Conservation (phyloP, 1,139 yeast species). For the Lodderomyces jiufengensis region DNA sequence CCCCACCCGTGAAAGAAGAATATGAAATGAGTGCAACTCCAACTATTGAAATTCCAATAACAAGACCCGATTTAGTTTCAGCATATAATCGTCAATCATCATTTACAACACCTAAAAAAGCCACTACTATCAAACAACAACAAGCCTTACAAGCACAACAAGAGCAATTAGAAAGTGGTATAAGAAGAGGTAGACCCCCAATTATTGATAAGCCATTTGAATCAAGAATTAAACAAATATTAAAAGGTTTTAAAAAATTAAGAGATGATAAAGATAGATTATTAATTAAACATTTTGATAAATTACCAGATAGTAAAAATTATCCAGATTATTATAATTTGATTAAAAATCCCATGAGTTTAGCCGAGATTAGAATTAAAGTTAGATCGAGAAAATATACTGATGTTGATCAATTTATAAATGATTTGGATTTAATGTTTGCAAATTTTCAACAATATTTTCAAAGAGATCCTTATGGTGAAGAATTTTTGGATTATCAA, state of each 20-base stretch:
- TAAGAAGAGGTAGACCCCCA: slow-evolving; percentile 91
- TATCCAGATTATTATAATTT: slow-evolving; percentile 66
- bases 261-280: slow-evolving; percentile 49
- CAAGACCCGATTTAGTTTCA: slow-evolving; percentile 5
- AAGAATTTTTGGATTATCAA: slow-evolving; percentile 46
- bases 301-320: slow-evolving; percentile 68
- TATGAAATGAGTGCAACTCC: slow-evolving; percentile 15
- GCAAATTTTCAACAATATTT: slow-evolving; percentile 67
- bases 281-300: slow-evolving; percentile 66
- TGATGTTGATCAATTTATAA: slow-evolving; percentile 69
- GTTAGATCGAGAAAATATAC: slow-evolving; percentile 83
- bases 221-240: slow-evolving; percentile 80
- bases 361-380: slow-evolving; percentile 77
- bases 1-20: slow-evolving; percentile 8
- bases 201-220: slow-evolving; percentile 93
- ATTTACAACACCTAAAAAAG: slow-evolving; percentile 1
- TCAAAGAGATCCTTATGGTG: slow-evolving; percentile 53
- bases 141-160: slow-evolving; percentile 10
- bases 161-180: slow-evolving; percentile 46
- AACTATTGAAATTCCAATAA: slow-evolving; percentile 8
- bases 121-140: slow-evolving; percentile 1
- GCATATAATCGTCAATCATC: slow-evolving; percentile 7
- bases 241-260: slow-evolving; percentile 76
- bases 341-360: slow-evolving; percentile 69
- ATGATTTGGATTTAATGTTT: slow-evolving; percentile 73